These are phyloP conservation scores for Coemansia sp. DNA, from an alignment of 192 early-diverging fungal genomes.

Conservation along the genomic window DNA sequence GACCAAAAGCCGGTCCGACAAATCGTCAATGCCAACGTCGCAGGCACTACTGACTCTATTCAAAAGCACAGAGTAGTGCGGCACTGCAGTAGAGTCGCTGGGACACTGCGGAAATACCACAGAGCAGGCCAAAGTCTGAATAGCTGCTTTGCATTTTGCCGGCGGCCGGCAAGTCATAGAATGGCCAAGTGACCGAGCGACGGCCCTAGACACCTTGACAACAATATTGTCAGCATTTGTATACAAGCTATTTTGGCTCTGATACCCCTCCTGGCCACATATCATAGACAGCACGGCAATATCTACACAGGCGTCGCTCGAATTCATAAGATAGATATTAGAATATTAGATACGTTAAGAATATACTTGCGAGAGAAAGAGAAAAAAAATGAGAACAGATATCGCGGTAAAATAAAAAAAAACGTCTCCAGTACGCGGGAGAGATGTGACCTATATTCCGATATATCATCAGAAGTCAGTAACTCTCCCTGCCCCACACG, in stretches of 20 bases:
- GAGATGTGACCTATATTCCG: constrained; percentile 5
- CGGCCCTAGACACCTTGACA: neutral
- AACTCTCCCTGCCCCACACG: neutral
- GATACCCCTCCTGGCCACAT: constrained; percentile 7
- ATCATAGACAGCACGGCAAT: constrained; percentile 5
- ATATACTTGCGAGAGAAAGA: neutral
- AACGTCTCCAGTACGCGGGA: neutral
- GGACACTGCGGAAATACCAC: constrained; percentile 21
- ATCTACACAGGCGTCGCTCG: neutral
- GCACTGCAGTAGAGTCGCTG: neutral
- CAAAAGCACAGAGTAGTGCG: constrained; percentile 30
- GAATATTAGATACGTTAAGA: constrained; percentile 5
- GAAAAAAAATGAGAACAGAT: neutral
- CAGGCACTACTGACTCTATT: constrained; percentile 15
- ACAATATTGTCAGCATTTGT: constrained; percentile 21
- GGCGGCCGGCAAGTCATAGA: neutral
- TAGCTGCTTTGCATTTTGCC: constrained; percentile 10
- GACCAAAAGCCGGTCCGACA: constrained; percentile 24
- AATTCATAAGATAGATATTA: neutral
- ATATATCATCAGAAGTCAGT: neutral
- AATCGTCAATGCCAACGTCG: constrained; percentile 8
- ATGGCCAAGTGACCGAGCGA: neutral
- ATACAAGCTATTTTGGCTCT: neutral
- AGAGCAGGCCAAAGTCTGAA: constrained; percentile 25
- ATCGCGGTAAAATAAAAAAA: neutral